phyloP scores from a whole-genome alignment of 202 grass and related monocot genomes.

The Digitaria exilis region DNA sequence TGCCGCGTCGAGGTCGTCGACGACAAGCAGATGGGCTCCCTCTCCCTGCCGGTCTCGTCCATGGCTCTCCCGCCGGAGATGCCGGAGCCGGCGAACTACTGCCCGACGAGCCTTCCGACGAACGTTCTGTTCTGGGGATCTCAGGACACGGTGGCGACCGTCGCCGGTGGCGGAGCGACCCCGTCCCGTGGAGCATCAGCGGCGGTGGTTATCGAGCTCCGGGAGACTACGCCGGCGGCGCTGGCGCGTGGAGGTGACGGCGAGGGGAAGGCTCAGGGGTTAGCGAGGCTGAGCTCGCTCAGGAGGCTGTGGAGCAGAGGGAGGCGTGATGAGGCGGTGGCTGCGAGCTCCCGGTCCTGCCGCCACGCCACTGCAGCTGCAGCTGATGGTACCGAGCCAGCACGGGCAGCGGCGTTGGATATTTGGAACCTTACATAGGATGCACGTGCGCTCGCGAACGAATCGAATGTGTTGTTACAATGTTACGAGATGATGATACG shows the following conservation, averaged over 20 bases:
- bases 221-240: neutral
- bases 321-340: neutral
- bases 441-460: neutral
- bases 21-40: neutral
- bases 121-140: too few species aligned
- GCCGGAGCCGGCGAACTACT: neutral
- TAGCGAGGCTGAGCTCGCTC: constrained; percentile 40
- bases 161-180: neutral
- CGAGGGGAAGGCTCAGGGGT: neutral
- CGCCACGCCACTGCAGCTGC: neutral
- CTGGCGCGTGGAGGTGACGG: neutral
- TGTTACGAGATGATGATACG: too few species aligned
- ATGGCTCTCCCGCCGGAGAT: neutral
- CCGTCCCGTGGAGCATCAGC: neutral
- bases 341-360: constrained; percentile 1
- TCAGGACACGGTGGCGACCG: neutral
- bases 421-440: constrained; percentile 3
- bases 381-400: neutral
- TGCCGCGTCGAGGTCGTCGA: constrained; percentile 49
- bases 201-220: constrained; percentile 28
- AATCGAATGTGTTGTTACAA: neutral
- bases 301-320: constrained; percentile 46
- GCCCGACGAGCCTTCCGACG: too few species aligned
- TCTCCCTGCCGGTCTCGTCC: too few species aligned
- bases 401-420: neutral